These are phyloP conservation scores for Tolypocladium inflatum DNA, from an alignment of 2,329 filamentous ascomycete species.

Conservation along the genomic window DNA sequence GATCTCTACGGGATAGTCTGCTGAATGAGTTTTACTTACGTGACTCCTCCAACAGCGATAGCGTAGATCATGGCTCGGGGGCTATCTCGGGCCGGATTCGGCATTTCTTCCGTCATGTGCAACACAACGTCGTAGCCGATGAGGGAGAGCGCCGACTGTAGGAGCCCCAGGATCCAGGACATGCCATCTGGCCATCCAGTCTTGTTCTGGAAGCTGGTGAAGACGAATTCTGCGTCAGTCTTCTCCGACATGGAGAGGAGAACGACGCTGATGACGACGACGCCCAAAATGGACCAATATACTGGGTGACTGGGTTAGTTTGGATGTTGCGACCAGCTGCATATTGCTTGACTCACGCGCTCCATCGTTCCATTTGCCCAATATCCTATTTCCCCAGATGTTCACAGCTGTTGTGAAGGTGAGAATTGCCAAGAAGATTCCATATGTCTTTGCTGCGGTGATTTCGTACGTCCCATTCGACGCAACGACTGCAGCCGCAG, in stretches of 20 bases:
- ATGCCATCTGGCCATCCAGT: constrained; percentile 36
- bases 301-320: constrained; percentile 11
- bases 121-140: constrained; percentile 34
- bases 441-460: constrained; percentile 28
- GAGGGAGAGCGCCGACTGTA: constrained; percentile 26
- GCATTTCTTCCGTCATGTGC: constrained; percentile 39
- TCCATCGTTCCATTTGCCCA: constrained; percentile 30
- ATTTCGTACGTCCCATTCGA: constrained; percentile 27
- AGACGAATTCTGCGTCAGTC: constrained; percentile 31
- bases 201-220: constrained; percentile 32
- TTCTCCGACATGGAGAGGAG: constrained; percentile 29
- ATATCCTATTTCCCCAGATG: constrained; percentile 29
- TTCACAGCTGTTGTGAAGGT: constrained; percentile 27
- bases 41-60: constrained; percentile 30
- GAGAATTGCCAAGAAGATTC: constrained; percentile 28
- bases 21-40: constrained; percentile 16
- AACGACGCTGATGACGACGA: constrained; percentile 33
- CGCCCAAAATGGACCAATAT: constrained; percentile 30
- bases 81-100: constrained; percentile 26
- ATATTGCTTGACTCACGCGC: constrained; percentile 17
- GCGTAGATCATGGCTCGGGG: constrained; percentile 33
- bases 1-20: not conserved
- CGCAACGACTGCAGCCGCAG: constrained; percentile 28
- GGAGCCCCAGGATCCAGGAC: constrained; percentile 35
- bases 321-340: no score